Conservation (phyloP, 495 filamentous ascomycete species). For the Penicillium nucicola region DNA sequence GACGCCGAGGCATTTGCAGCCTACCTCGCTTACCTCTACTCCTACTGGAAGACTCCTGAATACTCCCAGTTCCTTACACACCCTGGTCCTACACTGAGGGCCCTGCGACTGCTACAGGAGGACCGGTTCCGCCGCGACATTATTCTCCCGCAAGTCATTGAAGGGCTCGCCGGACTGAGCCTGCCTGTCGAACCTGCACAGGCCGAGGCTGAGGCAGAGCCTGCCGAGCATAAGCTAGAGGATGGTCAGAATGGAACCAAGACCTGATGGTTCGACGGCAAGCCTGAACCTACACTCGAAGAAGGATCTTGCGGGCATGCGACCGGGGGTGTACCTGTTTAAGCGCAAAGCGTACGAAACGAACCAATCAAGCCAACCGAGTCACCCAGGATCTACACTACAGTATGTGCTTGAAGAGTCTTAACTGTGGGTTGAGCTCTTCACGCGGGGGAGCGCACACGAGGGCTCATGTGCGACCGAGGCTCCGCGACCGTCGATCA, state of each 20-base stretch:
- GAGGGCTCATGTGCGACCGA: conserved; percentile 6
- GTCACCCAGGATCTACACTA: not conserved
- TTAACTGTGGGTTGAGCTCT: not conserved
- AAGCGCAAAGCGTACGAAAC: not conserved
- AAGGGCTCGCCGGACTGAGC: conserved; percentile 58
- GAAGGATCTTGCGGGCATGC: conserved; percentile 1
- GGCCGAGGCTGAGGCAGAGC: conserved; percentile 18
- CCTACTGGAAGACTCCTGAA: conserved; percentile 79
- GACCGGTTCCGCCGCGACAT: conserved; percentile 81
- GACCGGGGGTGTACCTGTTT: not conserved
- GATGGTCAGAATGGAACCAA: conserved; percentile 21
- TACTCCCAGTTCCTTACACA: conserved; percentile 79
- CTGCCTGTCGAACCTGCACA: conserved; percentile 27
- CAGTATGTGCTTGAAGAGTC: not conserved
- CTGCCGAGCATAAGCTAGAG: conserved; percentile 29
- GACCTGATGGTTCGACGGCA: conserved; percentile 19
- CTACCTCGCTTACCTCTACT: conserved; percentile 77
- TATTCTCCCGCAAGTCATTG: conserved; percentile 68
- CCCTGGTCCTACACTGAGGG: conserved; percentile 78
- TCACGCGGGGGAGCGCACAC: not conserved
- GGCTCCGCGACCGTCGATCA: conserved; percentile 1
- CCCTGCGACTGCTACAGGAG: conserved; percentile 78
- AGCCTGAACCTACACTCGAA: conserved; percentile 1
- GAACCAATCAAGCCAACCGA: not conserved
- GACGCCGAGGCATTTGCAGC: conserved; percentile 65